Evolutionary conservation across 805 yeast genomes (phyloP).

Genomic region (Clavispora vitiphila): DNA sequence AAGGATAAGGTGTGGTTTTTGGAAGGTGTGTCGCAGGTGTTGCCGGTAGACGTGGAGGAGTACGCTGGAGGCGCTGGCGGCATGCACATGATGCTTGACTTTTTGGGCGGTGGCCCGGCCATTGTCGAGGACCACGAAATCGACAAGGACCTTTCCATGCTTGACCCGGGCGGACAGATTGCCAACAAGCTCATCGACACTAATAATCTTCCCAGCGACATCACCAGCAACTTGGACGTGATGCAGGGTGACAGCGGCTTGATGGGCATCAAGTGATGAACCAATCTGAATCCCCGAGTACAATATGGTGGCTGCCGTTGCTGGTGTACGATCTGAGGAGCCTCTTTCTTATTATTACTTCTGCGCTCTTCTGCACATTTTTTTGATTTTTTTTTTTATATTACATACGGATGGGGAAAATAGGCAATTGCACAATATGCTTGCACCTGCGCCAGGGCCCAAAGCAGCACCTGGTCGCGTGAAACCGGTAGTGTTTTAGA

Average conservation of each 20-base stretch:
- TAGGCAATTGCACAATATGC: not conserved
- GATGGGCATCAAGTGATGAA: conserved; percentile 28
- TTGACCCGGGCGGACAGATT: conserved; percentile 41
- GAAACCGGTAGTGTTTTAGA: not conserved
- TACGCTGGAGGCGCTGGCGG: conserved; percentile 85
- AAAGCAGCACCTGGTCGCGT: not conserved
- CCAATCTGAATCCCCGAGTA: too few species aligned
- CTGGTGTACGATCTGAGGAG: too few species aligned
- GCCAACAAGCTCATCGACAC: conserved; percentile 49
- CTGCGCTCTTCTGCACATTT: too few species aligned
- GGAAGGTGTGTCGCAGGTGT: conserved; percentile 74
- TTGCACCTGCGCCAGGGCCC: not conserved
- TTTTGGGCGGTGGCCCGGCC: conserved; percentile 63
- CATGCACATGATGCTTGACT: conserved; percentile 87
- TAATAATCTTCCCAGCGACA: conserved; percentile 53
- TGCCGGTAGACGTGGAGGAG: conserved; percentile 89
- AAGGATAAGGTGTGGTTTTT: conserved; percentile 90
- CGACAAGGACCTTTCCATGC: conserved; percentile 35
- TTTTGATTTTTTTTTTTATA: not conserved
- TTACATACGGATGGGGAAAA: not conserved
- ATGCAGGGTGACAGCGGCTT: conserved; percentile 45
- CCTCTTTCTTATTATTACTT: too few species aligned
- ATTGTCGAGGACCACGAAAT: conserved; percentile 34
- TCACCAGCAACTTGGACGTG: conserved; percentile 45
- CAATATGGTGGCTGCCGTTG: too few species aligned